These are phyloP conservation scores for Sporobolomyces phaffii DNA, from an alignment of 768 basidiomycete genomes.

Conservation along the genomic window DNA sequence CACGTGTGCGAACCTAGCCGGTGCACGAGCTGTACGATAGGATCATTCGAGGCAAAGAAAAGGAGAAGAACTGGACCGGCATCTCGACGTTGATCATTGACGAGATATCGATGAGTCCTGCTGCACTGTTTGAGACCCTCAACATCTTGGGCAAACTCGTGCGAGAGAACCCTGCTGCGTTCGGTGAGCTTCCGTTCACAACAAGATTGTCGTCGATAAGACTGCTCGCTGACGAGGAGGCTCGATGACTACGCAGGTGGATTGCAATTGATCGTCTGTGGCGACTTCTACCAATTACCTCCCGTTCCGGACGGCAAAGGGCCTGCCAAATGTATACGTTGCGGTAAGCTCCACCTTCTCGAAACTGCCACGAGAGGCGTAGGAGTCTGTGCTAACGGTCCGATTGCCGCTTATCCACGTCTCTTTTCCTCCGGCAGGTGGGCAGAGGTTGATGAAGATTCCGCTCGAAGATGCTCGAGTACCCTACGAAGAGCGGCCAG, in stretches of 20 bases:
- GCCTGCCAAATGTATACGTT: constrained; percentile 18
- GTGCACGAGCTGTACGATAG: constrained; percentile 12
- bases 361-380: no score
- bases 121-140: constrained; percentile 46
- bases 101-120: constrained; percentile 47
- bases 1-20: no score
- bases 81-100: constrained; percentile 43
- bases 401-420: neutral
- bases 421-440: constrained; percentile 1
- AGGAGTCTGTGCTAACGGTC: no score
- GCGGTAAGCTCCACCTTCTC: neutral
- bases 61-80: constrained; percentile 39
- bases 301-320: constrained; percentile 43
- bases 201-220: neutral
- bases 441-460: neutral
- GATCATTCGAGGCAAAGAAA: constrained; percentile 21
- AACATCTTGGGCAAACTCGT: constrained; percentile 44
- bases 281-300: constrained; percentile 50
- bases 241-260: neutral
- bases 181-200: constrained; percentile 41
- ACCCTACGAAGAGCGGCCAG: constrained; percentile 16
- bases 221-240: neutral
- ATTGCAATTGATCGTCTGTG: constrained; percentile 45
- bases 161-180: constrained; percentile 41
- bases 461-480: constrained; percentile 11